Evolutionary conservation across 1,139 yeast genomes (phyloP), one percentile per base, ranked within the genome.

Genomic region (Zygosaccharomyces sapae): DNA sequence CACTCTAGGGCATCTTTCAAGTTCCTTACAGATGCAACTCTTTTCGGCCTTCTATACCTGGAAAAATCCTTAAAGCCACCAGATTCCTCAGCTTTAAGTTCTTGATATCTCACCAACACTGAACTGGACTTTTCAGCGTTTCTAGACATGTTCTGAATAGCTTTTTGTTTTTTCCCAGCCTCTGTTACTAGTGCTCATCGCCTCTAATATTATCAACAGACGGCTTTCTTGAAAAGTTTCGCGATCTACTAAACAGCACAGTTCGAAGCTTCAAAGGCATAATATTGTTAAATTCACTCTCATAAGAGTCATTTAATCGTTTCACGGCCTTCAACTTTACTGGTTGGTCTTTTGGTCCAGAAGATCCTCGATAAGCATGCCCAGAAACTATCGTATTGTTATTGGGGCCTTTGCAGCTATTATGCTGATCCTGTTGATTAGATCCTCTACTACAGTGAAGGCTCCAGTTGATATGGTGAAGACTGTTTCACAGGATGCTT

Each of bases 81-180:
- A 3, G 76, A 70, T 43, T 79, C 80, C 41, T 73, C 77, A 7
- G 80, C 82, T 58, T 77, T 77, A 50, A 77, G 77, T 47, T 76
- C 82, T 53, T 84, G 84, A 61, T 74, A 81, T 44, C 88, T 71
- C 58, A 79, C 80, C 52, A 86, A 75, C 50, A 82, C 75, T 0
- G 90, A 78, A 62, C 83, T 85, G 3, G 92, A 83, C 62, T 83
- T 85, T 57, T 86, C 94, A 38, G 76, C 76, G 59, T 84, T 86
- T 54, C 94, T 70, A 37, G 94, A 83, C 95, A 86, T 85, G 36
- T 19, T 38, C 39, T 1, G 8, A n/a, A 12, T 27, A 18, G 13
- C 7, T n/a, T 10, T 16, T 13, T 16, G 7, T 24, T 24, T n/a
- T n/a, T n/a, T n/a, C n/a, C 7, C 25, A 22, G 9, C 9, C 16